phyloP scores from a whole-genome alignment of 805 yeast species.

The Saturnispora hagleri region DNA sequence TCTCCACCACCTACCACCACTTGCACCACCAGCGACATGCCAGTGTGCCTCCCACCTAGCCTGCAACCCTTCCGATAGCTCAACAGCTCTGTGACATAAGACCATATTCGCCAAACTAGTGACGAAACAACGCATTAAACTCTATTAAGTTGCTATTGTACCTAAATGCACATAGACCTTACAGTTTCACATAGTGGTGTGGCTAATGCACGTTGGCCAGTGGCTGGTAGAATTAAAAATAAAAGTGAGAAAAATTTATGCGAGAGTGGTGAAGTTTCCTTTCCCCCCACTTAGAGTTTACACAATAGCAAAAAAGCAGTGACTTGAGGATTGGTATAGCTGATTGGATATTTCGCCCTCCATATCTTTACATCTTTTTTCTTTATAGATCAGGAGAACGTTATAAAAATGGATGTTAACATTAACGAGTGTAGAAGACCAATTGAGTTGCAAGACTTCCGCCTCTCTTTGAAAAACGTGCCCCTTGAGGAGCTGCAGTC shows the following conservation, averaged over 20 bases:
- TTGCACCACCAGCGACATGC: too few relatives aligned
- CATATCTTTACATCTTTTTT: neutral
- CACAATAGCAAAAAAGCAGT: neutral
- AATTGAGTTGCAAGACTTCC: constrained; percentile 24
- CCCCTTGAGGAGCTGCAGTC: constrained; percentile 34
- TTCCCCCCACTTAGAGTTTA: neutral
- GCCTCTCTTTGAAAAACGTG: constrained; percentile 25
- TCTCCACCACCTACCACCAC: too few relatives aligned
- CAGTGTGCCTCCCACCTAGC: too few relatives aligned
- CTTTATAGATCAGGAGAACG: neutral
- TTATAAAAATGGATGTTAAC: neutral
- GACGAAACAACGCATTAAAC: too few relatives aligned
- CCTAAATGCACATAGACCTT: neutral
- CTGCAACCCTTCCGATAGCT: too few relatives aligned
- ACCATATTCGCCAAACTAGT: too few relatives aligned
- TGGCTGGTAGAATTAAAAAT: neutral
- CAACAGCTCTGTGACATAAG: too few relatives aligned
- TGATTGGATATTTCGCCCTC: neutral
- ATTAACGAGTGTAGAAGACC: constrained; percentile 19
- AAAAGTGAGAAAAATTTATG: too few relatives aligned
- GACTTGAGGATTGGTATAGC: too few relatives aligned
- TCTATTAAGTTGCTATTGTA: neutral
- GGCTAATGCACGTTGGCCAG: neutral
- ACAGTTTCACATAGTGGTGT: neutral
- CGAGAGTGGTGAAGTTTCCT: too few relatives aligned